These are phyloP conservation scores for Suillus subluteus DNA, from an alignment of 768 basidiomycete genomes.

Conservation along the genomic window DNA sequence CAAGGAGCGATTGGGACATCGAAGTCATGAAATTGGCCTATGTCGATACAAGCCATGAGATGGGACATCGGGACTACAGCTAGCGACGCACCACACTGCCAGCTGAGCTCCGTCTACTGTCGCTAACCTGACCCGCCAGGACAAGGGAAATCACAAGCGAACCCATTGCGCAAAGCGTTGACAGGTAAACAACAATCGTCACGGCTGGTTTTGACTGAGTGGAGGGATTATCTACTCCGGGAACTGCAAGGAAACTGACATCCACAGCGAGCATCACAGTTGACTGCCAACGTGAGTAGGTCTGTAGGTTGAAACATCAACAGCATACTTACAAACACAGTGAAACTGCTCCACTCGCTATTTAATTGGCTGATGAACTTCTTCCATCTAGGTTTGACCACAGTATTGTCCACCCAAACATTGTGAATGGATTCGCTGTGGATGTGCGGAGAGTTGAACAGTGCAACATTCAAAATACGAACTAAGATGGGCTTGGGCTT, in stretches of 20 bases:
- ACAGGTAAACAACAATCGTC: slow-evolving; percentile 42
- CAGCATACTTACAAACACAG: slow-evolving; percentile 44
- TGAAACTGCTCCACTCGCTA: slow-evolving; percentile 51
- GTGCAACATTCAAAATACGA: slow-evolving; percentile 21
- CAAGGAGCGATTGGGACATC: slow-evolving; percentile 17
- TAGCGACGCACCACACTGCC: slow-evolving; percentile 32
- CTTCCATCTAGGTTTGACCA: slow-evolving; percentile 43
- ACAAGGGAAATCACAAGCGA: slow-evolving; percentile 40
- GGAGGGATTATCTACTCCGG: slow-evolving; percentile 34
- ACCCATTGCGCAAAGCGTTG: slow-evolving; percentile 39
- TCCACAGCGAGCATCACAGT: slow-evolving; percentile 57
- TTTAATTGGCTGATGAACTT: slow-evolving; percentile 44
- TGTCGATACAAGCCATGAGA: neutral
- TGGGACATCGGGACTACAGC: neutral
- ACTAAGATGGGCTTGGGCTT: neutral
- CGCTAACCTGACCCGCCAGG: slow-evolving; percentile 40
- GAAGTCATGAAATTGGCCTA: slow-evolving; percentile 24
- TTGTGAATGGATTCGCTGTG: slow-evolving; percentile 45
- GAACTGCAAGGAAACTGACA: slow-evolving; percentile 56
- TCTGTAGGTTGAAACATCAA: neutral
- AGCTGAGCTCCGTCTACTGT: slow-evolving; percentile 24
- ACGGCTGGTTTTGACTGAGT: slow-evolving; percentile 20
- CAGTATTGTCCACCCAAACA: slow-evolving; percentile 48
- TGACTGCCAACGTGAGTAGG: slow-evolving; percentile 32
- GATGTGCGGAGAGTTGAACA: slow-evolving; percentile 50